Percentiles rank a stretch among this genome's conserved stretches.
Conservation (phyloP, 495 filamentous ascomycete species). For the Cryomyces antarcticus region DNA sequence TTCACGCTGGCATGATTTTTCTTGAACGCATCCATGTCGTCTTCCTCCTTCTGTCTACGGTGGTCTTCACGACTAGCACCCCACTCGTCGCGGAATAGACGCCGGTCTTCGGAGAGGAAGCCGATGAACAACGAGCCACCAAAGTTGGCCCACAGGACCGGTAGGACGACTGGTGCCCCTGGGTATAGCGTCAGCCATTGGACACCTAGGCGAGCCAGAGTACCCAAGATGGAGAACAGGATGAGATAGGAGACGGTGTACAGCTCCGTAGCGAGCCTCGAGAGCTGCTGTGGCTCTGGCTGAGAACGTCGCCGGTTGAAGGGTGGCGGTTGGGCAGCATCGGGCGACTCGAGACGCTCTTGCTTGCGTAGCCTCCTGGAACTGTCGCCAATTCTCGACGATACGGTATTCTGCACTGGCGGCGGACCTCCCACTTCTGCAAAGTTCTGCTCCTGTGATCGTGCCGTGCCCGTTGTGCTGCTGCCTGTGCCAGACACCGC, state of each 20-base stretch:
- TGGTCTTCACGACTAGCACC: constrained; percentile 13
- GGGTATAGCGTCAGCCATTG: constrained; percentile 67
- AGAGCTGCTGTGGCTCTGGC: constrained; percentile 11
- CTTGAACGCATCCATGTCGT: constrained; percentile 14
- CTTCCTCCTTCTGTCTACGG: not conserved
- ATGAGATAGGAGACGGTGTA: constrained; percentile 68
- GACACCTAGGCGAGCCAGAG: constrained; percentile 64
- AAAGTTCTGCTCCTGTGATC: not conserved
- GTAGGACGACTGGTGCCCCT: constrained; percentile 50
- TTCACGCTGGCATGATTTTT: constrained; percentile 33
- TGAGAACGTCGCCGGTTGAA: constrained; percentile 2
- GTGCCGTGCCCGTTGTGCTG: too few relatives aligned
- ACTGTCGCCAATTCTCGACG: too few relatives aligned
- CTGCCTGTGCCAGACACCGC: too few relatives aligned
- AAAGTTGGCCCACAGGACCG: constrained; percentile 81
- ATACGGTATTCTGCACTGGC: not conserved
- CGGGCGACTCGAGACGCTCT: constrained; percentile 1
- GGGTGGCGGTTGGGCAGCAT: not conserved
- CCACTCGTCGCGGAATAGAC: constrained; percentile 53
- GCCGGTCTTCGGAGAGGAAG: constrained; percentile 61
- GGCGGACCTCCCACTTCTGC: constrained; percentile 6
- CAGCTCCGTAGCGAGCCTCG: constrained; percentile 43
- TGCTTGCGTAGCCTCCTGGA: not conserved
- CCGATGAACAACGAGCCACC: constrained; percentile 70
- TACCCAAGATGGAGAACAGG: constrained; percentile 74